A percentile compares a stretch with the other conserved stretches of the same genome.
Conservation (phyloP, 2,329 filamentous ascomycete species). For the Scedosporium minutisporum region DNA sequence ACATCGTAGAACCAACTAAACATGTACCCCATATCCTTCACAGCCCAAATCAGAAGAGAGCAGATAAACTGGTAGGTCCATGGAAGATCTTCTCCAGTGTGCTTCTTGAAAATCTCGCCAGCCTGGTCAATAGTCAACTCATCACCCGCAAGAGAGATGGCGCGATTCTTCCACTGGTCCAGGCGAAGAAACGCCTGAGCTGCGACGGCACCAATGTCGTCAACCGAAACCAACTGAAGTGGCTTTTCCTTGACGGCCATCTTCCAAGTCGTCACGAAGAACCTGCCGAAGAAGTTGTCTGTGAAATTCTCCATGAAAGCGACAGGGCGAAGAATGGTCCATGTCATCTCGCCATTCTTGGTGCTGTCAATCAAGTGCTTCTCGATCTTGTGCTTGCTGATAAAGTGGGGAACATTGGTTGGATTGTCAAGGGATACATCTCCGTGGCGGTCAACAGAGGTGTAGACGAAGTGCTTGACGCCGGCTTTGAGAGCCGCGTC, state of each 20-base stretch:
- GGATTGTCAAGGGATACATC: constrained; percentile 55
- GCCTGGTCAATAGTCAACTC: constrained; percentile 25
- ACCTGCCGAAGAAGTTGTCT: constrained; percentile 43
- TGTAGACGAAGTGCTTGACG: constrained; percentile 88
- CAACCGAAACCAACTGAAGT: constrained; percentile 37
- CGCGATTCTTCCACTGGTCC: constrained; percentile 41
- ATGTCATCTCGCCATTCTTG: constrained; percentile 18
- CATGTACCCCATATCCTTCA: constrained; percentile 24
- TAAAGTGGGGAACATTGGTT: constrained; percentile 73
- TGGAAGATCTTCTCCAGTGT: constrained; percentile 19
- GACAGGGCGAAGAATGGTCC: constrained; percentile 27
- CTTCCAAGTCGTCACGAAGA: constrained; percentile 30
- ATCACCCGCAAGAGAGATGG: constrained; percentile 29
- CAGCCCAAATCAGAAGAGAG: constrained; percentile 16
- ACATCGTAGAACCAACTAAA: constrained; percentile 26
- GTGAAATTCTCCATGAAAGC: constrained; percentile 32
- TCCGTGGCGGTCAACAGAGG: constrained; percentile 85
- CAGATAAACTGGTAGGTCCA: constrained; percentile 20
- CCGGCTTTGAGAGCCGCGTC: constrained; percentile 79
- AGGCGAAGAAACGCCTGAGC: constrained; percentile 37
- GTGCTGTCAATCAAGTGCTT: constrained; percentile 72
- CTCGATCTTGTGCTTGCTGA: constrained; percentile 84
- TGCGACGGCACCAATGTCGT: constrained; percentile 39
- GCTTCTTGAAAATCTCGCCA: constrained; percentile 20
- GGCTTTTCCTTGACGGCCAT: constrained; percentile 31